phyloP scores from a whole-genome alignment of 2,329 filamentous ascomycete species.

The Bipolaris sorokiniana region DNA sequence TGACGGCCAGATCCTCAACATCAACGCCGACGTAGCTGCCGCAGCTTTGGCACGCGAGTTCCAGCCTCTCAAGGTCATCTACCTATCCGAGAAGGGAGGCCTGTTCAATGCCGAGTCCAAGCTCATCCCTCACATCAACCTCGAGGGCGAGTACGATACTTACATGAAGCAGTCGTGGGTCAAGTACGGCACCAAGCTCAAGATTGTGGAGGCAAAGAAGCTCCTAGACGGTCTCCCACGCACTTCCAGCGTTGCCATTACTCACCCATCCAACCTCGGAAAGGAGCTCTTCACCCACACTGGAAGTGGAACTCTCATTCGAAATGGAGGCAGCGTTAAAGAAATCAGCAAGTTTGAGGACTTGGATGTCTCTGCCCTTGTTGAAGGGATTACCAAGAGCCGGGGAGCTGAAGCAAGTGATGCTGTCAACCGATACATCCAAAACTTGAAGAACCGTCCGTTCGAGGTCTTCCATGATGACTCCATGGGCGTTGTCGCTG shows the following conservation, averaged over 20 bases:
- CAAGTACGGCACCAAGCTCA: constrained; percentile 89
- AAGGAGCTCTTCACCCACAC: constrained; percentile 97
- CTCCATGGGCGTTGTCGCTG: constrained; percentile 87
- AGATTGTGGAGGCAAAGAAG: constrained; percentile 98
- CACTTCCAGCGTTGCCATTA: constrained; percentile 95
- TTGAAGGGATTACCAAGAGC: constrained; percentile 81
- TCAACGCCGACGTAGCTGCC: constrained; percentile 96
- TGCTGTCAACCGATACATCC: constrained; percentile 85
- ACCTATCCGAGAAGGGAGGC: constrained; percentile 97
- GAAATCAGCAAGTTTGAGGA: constrained; percentile 73
- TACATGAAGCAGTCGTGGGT: constrained; percentile 96
- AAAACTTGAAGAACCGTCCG: constrained; percentile 74
- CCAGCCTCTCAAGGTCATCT: constrained; percentile 95
- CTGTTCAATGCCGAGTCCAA: constrained; percentile 93
- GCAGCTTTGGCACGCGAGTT: constrained; percentile 88
- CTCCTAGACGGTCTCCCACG: constrained; percentile 86
- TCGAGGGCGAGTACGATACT: constrained; percentile 93
- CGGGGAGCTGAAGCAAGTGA: constrained; percentile 79
- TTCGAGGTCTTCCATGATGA: constrained; percentile 97
- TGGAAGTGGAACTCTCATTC: constrained; percentile 89
- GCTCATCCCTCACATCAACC: constrained; percentile 96
- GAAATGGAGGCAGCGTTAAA: constrained; percentile 87
- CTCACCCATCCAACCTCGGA: constrained; percentile 92
- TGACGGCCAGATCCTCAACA: constrained; percentile 92
- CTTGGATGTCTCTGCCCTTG: constrained; percentile 78